phyloP scores from a whole-genome alignment of 768 basidiomycete genomes.

The Hypsizygus marmoreus region DNA sequence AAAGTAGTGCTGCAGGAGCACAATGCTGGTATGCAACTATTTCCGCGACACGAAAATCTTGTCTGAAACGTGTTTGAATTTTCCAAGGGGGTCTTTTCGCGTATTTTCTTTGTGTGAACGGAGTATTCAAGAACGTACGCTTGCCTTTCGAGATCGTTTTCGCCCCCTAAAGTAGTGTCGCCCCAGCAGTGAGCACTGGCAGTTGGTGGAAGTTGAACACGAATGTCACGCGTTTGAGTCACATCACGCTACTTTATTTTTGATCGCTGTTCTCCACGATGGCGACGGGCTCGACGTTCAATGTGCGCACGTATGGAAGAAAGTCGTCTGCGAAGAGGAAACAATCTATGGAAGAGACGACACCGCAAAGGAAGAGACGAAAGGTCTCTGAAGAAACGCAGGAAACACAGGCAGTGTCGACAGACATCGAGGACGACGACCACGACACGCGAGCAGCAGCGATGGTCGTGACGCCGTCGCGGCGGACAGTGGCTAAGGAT shows the following conservation, averaged over 20 bases:
- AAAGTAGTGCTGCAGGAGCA: too few relatives aligned
- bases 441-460: too few relatives aligned
- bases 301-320: conserved; percentile 35
- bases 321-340: conserved; percentile 24
- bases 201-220: conserved; percentile 22
- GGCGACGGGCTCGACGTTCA: conserved; percentile 14
- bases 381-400: conserved; percentile 17
- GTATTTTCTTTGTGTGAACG: too few relatives aligned
- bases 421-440: too few relatives aligned
- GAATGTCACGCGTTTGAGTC: conserved; percentile 30
- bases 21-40: too few relatives aligned
- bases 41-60: too few relatives aligned
- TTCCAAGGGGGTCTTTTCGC: too few relatives aligned
- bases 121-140: too few relatives aligned
- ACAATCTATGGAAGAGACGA: neutral
- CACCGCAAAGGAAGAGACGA: conserved; percentile 25
- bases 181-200: conserved; percentile 40
- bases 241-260: conserved; percentile 2
- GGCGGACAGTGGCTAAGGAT: conserved; percentile 39
- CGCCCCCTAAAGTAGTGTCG: conserved; percentile 73
- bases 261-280: neutral
- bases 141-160: too few relatives aligned
- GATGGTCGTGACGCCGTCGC: too few relatives aligned
- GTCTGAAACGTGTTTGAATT: too few relatives aligned
- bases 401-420: too few relatives aligned